Conservation (phyloP, 345 rosid species). For the Durio zibethinus region DNA sequence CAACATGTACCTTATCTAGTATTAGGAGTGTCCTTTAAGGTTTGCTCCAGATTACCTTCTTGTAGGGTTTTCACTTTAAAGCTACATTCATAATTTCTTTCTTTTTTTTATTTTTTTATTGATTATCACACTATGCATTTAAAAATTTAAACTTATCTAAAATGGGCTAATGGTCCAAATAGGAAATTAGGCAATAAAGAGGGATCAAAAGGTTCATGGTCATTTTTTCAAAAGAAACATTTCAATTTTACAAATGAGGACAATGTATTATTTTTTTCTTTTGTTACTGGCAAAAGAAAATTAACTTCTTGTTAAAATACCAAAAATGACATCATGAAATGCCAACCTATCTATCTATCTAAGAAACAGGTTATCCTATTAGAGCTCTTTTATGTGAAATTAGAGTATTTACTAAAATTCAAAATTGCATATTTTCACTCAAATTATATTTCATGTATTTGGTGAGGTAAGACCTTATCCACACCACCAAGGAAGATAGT, state of each 20-base stretch:
- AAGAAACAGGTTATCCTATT: constrained; percentile 33
- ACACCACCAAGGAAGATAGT: background rate
- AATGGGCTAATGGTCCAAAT: too few relatives aligned
- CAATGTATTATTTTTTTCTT: constrained; percentile 80
- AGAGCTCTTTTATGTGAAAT: constrained; percentile 27
- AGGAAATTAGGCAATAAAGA: too few relatives aligned
- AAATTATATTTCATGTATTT: background rate
- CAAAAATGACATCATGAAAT: background rate
- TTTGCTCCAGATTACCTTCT: too few relatives aligned
- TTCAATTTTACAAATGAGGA: constrained; percentile 81
- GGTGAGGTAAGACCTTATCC: background rate
- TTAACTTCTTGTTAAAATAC: background rate
- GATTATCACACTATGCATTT: too few relatives aligned
- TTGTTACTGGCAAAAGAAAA: constrained; percentile 48
- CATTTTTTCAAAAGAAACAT: too few relatives aligned
- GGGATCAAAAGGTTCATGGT: too few relatives aligned
- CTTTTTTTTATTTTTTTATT: too few relatives aligned
- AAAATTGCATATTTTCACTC: background rate
- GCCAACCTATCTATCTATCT: background rate
- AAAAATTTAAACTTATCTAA: too few relatives aligned
- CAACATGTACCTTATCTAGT: too few relatives aligned
- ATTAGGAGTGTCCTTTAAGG: too few relatives aligned
- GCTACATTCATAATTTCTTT: too few relatives aligned
- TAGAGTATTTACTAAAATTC: background rate
- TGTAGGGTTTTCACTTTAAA: too few relatives aligned